Conservation (phyloP, 2,329 filamentous ascomycete genomes). For the Paecilomyces variotii region DNA sequence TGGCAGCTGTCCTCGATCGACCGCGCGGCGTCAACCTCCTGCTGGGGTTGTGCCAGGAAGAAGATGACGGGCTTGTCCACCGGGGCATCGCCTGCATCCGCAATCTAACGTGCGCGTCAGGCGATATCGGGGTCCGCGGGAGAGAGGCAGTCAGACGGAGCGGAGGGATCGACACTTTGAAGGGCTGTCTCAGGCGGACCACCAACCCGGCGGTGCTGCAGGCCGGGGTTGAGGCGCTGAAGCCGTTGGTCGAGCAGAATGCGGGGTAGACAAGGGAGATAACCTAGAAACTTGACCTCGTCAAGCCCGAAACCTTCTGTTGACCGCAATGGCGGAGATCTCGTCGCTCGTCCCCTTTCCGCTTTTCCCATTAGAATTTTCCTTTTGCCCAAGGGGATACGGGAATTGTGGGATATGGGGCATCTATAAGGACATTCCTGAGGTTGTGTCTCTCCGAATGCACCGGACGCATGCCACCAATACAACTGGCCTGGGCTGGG, state of each 20-base stretch:
- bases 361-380: neutral
- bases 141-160: constrained; percentile 53
- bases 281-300: neutral
- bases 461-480: neutral
- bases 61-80: constrained; percentile 45
- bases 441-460: neutral
- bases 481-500: neutral
- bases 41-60: constrained; percentile 69
- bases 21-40: constrained; percentile 68
- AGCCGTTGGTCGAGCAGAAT: constrained; percentile 48
- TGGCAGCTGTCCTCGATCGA: constrained; percentile 61
- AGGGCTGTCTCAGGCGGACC: constrained; percentile 60
- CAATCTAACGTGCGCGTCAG: constrained; percentile 63
- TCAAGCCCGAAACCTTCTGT: neutral
- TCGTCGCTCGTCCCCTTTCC: neutral
- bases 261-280: constrained; percentile 3
- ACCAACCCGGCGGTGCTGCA: constrained; percentile 62
- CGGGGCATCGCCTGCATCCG: constrained; percentile 67
- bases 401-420: neutral
- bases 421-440: neutral
- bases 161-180: constrained; percentile 60
- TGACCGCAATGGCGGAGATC: neutral
- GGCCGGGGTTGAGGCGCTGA: constrained; percentile 64
- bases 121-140: constrained; percentile 55
- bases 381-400: neutral